A percentile compares a stretch with the other conserved stretches of the same genome.
Evolutionary conservation across 192 early-diverging fungal genomes (phyloP).

Genomic region (Podila horticola): DNA sequence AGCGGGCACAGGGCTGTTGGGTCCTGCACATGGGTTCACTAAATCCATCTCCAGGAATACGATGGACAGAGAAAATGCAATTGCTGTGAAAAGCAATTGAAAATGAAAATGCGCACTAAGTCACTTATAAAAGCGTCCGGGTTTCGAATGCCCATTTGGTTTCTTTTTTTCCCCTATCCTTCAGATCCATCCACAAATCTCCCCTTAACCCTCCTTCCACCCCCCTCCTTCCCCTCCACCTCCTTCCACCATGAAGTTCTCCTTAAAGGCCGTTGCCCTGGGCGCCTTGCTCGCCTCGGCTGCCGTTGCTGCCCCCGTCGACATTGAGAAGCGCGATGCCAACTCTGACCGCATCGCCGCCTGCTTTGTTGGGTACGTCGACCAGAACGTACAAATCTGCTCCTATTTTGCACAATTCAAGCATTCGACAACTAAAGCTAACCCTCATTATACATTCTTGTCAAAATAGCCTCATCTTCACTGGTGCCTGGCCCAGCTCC

Average conservation of each 20-base stretch:
- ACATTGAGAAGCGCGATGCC: conserved; percentile 30
- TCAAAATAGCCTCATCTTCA: conserved; percentile 34
- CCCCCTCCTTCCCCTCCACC: not conserved
- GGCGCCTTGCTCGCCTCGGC: conserved; percentile 27
- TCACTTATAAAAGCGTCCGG: too few relatives aligned
- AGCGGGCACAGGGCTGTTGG: too few relatives aligned
- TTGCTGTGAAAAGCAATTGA: too few relatives aligned
- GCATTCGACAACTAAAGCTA: not conserved
- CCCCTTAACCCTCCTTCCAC: not conserved
- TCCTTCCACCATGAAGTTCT: conserved; percentile 40
- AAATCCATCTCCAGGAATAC: too few relatives aligned
- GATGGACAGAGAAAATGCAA: too few relatives aligned
- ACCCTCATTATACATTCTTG: not conserved
- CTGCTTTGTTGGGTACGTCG: conserved; percentile 34
- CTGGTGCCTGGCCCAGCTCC: conserved; percentile 30
- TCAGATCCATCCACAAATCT: conserved; percentile 10
- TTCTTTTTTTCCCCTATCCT: not conserved
- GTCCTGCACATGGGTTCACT: too few relatives aligned
- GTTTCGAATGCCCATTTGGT: too few relatives aligned
- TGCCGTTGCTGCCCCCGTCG: conserved; percentile 32
- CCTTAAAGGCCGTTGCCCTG: conserved; percentile 38
- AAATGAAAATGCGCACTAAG: too few relatives aligned
- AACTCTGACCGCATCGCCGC: conserved; percentile 25
- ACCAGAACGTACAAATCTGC: not conserved
- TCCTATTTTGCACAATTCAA: not conserved